Conservation (phyloP, 2,329 filamentous ascomycete genomes). For the Pseudogymnoascus sp. region DNA sequence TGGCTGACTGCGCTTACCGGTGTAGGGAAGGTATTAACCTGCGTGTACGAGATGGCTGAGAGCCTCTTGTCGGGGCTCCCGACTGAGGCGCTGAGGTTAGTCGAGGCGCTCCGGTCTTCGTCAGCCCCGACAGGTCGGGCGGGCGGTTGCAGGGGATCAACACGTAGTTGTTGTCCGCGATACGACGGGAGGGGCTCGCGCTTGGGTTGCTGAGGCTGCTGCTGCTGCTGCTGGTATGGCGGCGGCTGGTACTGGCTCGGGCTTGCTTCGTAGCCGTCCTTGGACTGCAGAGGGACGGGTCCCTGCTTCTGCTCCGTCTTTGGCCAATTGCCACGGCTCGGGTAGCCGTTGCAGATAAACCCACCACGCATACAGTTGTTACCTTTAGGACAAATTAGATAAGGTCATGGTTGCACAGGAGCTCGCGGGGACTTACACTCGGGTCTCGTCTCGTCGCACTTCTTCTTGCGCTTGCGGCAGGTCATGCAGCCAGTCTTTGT, state of each 20-base stretch:
- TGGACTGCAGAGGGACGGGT: conserved; percentile 73
- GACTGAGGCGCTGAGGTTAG: conserved; percentile 49
- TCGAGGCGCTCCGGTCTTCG: conserved; percentile 51
- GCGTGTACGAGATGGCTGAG: conserved; percentile 44
- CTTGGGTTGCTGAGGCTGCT: conserved; percentile 25
- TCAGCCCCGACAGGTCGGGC: conserved; percentile 44
- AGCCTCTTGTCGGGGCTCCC: conserved; percentile 54
- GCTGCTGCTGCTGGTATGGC: conserved; percentile 20
- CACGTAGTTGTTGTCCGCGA: conserved; percentile 53
- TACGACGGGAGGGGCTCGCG: conserved; percentile 52
- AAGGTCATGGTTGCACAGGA: conserved; percentile 13
- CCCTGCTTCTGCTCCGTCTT: conserved; percentile 64
- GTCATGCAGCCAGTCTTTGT: conserved; percentile 96
- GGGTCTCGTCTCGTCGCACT: conserved; percentile 90
- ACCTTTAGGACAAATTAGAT: conserved; percentile 40
- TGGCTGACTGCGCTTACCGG: conserved; percentile 48
- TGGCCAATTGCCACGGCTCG: conserved; percentile 67
- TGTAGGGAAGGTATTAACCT: conserved; percentile 51
- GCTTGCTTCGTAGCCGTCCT: conserved; percentile 49
- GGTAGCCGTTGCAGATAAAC: conserved; percentile 88
- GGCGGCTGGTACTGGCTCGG: conserved; percentile 49
- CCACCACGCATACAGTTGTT: conserved; percentile 86
- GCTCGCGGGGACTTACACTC: conserved; percentile 58
- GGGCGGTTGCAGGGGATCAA: conserved; percentile 54
- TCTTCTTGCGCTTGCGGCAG: conserved; percentile 89